Conservation (phyloP, 176 grass and related monocot species). For the Elymus sibiricus region DNA sequence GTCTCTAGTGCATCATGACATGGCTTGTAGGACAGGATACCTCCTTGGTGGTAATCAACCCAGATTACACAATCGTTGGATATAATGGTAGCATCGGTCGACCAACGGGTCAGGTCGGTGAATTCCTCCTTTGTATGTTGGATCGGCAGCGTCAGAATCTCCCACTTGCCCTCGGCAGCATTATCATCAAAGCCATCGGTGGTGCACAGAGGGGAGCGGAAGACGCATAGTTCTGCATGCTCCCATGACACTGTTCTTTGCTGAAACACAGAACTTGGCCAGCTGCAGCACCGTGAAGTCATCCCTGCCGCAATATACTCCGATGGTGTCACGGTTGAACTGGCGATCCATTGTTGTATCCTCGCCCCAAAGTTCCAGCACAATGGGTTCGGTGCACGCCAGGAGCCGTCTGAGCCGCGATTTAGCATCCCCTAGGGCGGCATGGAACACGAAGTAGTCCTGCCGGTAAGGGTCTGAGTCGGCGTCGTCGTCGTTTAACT, state of each 20-base stretch:
- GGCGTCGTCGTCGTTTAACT: no score
- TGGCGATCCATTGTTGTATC: background rate
- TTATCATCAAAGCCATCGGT: background rate
- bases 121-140: background rate
- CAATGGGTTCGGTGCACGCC: background rate
- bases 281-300: background rate
- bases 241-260: background rate
- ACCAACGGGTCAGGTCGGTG: background rate
- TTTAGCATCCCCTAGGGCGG: background rate
- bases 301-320: background rate
- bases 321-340: background rate
- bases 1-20: background rate
- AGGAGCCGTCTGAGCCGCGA: background rate
- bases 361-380: no score
- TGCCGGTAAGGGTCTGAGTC: background rate
- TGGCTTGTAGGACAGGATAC: background rate
- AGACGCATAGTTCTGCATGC: background rate
- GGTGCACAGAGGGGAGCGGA: background rate
- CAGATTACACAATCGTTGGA: background rate
- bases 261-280: background rate
- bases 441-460: background rate
- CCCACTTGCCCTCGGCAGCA: background rate
- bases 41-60: background rate
- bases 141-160: background rate
- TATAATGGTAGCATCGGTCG: background rate